phyloP scores from a whole-genome alignment of 176 grass and related monocot species.

The Oropetium thomaeum region DNA sequence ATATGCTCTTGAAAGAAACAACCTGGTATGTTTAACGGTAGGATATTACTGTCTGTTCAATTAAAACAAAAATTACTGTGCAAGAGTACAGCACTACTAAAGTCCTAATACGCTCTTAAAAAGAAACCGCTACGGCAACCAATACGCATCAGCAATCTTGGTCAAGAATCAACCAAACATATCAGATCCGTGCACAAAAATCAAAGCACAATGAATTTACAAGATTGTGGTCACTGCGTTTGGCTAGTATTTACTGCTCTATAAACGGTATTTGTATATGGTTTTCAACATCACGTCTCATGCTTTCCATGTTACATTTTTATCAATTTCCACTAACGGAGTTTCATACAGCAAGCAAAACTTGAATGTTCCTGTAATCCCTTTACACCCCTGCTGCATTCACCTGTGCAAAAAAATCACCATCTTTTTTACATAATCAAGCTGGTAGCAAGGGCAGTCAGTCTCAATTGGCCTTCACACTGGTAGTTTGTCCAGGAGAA shows the following conservation, averaged over 20 bases:
- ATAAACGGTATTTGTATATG: constrained; percentile 20
- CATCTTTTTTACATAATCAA: constrained; percentile 27
- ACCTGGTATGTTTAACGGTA: too few relatives aligned
- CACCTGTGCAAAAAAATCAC: constrained; percentile 22
- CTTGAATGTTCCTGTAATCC: constrained; percentile 4
- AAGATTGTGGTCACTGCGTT: neutral
- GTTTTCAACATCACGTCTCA: constrained; percentile 16
- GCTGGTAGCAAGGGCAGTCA: neutral
- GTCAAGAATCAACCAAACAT: too few relatives aligned
- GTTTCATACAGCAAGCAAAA: constrained; percentile 22
- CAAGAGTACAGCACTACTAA: too few relatives aligned
- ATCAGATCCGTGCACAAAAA: neutral
- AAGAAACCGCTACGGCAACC: too few relatives aligned
- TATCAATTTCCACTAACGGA: neutral
- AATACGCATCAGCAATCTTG: too few relatives aligned
- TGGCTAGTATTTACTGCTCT: constrained; percentile 30
- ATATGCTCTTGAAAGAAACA: too few relatives aligned
- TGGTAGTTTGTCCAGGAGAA: constrained; percentile 3
- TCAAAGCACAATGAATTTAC: neutral
- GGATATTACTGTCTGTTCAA: too few relatives aligned
- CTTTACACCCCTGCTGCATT: constrained; percentile 9
- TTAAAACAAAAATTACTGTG: too few relatives aligned
- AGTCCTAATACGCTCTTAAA: too few relatives aligned
- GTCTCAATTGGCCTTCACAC: neutral
- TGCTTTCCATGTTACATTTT: constrained; percentile 46